A percentile compares a stretch with the other conserved stretches of the same genome.
Evolutionary conservation across 805 yeast genomes (phyloP).

Genomic region (Starmerella asiatica): DNA sequence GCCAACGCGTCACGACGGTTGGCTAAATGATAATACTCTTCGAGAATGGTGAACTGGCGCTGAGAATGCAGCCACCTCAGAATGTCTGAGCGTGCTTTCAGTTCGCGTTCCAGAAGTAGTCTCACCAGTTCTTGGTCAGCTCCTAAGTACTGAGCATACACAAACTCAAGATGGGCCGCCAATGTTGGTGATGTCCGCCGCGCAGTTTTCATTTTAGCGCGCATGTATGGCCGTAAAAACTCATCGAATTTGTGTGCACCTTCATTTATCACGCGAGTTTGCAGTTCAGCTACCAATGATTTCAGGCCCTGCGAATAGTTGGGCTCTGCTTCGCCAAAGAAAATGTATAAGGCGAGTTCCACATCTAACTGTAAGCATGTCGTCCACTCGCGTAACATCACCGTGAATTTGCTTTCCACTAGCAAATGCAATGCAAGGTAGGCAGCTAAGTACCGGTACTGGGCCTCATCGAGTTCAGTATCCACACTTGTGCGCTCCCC

Average conservation of each 20-base stretch:
- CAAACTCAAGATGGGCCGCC: constrained; percentile 5
- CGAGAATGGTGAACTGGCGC: constrained; percentile 8
- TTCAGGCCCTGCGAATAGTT: constrained; percentile 26
- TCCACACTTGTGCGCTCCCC: constrained; percentile 19
- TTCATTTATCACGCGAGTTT: not conserved
- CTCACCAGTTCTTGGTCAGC: constrained; percentile 5
- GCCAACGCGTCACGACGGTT: constrained; percentile 8
- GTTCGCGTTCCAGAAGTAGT: constrained; percentile 9
- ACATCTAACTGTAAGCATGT: constrained; percentile 28
- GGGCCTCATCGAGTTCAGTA: constrained; percentile 26
- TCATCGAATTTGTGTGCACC: not conserved
- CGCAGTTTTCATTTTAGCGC: constrained; percentile 5
- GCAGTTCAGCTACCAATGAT: constrained; percentile 8
- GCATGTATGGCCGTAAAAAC: constrained; percentile 9
- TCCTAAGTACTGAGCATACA: constrained; percentile 6
- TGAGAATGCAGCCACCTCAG: constrained; percentile 6
- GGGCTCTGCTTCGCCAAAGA: constrained; percentile 16
- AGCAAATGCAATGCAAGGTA: constrained; percentile 27
- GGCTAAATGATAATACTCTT: constrained; percentile 12
- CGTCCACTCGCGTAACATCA: constrained; percentile 27
- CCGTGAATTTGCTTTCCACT: constrained; percentile 15
- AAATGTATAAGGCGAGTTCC: constrained; percentile 25
- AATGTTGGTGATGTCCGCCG: constrained; percentile 3
- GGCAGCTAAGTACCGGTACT: constrained; percentile 31
- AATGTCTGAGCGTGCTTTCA: constrained; percentile 2